These are phyloP conservation scores for Phytophthora lateralis DNA, from an alignment of 352 stramenopile species.

Conservation along the genomic window DNA sequence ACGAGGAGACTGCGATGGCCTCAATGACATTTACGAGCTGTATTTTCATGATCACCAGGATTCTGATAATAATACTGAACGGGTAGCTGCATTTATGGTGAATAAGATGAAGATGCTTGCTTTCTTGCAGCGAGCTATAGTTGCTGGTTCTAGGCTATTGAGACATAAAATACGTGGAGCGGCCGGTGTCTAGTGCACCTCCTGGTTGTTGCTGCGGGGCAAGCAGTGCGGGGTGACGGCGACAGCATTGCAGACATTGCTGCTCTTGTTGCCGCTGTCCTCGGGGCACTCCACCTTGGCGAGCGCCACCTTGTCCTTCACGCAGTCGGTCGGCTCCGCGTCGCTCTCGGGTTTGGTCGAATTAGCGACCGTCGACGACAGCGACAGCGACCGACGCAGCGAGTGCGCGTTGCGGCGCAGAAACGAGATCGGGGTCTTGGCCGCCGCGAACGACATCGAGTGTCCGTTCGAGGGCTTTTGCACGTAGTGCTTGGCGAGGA, in stretches of 20 bases:
- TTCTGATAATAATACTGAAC: background rate
- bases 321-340: constrained; percentile 51
- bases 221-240: constrained; percentile 33
- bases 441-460: constrained; percentile 54
- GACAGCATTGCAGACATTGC: constrained; percentile 19
- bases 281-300: constrained; percentile 46
- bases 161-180: constrained; percentile 33
- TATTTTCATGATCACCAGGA: too few species aligned
- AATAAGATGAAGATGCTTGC: constrained; percentile 16
- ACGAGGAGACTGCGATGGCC: too few species aligned
- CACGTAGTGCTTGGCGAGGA: constrained; percentile 47
- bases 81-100: constrained; percentile 8
- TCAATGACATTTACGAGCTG: too few species aligned
- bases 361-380: constrained; percentile 51
- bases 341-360: constrained; percentile 43
- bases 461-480: constrained; percentile 33
- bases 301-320: constrained; percentile 69
- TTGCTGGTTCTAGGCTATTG: constrained; percentile 25
- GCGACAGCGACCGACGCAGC: constrained; percentile 64
- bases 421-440: constrained; percentile 77
- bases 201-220: constrained; percentile 39
- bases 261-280: constrained; percentile 24
- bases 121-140: constrained; percentile 9
- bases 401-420: constrained; percentile 70
- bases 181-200: constrained; percentile 28